Conservation (phyloP, 225 moss, liverwort and hornwort species). For the Sphagnum tenellum region DNA sequence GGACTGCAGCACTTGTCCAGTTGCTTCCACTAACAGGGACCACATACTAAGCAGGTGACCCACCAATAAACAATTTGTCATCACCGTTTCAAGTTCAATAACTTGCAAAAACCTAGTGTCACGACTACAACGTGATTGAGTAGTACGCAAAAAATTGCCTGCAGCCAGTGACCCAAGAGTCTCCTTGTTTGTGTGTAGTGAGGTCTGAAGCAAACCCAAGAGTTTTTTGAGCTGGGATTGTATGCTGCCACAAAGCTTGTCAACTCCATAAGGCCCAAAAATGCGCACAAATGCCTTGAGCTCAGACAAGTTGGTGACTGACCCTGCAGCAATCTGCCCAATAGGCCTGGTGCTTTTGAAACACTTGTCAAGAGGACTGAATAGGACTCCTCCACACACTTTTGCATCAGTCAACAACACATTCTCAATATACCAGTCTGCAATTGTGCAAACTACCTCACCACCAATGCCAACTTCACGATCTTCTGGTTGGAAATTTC, state of each 20-base stretch:
- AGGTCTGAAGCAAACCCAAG: constrained; percentile 52
- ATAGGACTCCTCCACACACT: constrained; percentile 44
- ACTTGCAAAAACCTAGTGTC: constrained; percentile 72
- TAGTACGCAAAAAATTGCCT: constrained; percentile 8
- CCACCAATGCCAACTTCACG: constrained; percentile 85
- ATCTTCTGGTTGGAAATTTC: constrained; percentile 83
- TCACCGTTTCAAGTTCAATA: constrained; percentile 61
- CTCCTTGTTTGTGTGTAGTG: constrained; percentile 68
- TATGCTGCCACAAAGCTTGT: constrained; percentile 76
- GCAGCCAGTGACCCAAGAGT: constrained; percentile 63
- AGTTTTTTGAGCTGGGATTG: constrained; percentile 60
- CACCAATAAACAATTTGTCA: constrained; percentile 64
- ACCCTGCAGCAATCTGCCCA: constrained; percentile 62
- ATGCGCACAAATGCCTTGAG: constrained; percentile 90
- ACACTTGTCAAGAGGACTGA: constrained; percentile 73
- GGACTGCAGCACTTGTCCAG: constrained; percentile 77
- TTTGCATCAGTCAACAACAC: constrained; percentile 58
- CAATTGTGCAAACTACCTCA: constrained; percentile 65
- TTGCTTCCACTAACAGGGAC: constrained; percentile 77
- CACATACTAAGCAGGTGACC: constrained; percentile 94
- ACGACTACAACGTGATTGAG: constrained; percentile 51
- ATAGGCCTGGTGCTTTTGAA: constrained; percentile 71
- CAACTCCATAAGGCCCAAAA: constrained; percentile 95
- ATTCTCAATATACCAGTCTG: constrained; percentile 90
- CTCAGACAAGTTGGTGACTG: constrained; percentile 81